Evolutionary conservation across 371 early-diverging fungal genomes (phyloP).

Genomic region (Saksenaea oblongispora): DNA sequence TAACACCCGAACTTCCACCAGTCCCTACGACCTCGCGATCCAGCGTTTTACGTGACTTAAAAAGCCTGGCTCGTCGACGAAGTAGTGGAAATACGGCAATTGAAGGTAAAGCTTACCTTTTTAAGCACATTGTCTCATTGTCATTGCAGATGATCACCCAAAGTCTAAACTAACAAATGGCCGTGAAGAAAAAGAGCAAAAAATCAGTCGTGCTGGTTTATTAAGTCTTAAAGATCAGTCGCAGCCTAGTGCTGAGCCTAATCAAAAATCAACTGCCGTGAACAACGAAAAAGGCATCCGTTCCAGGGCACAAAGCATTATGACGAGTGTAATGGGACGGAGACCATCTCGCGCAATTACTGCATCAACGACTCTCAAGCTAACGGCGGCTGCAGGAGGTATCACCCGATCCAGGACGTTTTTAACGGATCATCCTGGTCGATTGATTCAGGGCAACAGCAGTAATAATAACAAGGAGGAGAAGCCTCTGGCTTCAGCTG

Average conservation of each 20-base stretch:
- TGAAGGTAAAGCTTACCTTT: background rate
- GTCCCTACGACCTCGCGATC: constrained; percentile 39
- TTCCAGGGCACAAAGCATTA: constrained; percentile 25
- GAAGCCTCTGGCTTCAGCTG: background rate
- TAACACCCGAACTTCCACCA: constrained; percentile 21
- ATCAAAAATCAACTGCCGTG: background rate
- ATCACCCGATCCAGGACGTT: constrained; percentile 19
- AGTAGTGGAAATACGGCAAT: constrained; percentile 13
- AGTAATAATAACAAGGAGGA: background rate
- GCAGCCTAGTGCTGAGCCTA: background rate
- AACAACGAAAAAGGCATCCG: constrained; percentile 14
- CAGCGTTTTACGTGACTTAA: constrained; percentile 36
- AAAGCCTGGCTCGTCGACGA: constrained; percentile 33
- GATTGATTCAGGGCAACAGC: constrained; percentile 9
- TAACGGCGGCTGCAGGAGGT: constrained; percentile 10
- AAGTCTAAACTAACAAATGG: background rate
- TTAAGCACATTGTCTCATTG: too few relatives aligned
- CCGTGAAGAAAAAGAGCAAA: background rate
- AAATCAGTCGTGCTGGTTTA: background rate
- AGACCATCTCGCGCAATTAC: constrained; percentile 7
- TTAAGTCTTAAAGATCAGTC: background rate
- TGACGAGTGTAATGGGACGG: constrained; percentile 29
- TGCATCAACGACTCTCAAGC: background rate
- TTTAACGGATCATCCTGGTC: constrained; percentile 18
- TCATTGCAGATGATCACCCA: background rate